phyloP scores from a whole-genome alignment of 2,329 filamentous ascomycete species.

The Ophiocordyceps camponoti-leonardi region DNA sequence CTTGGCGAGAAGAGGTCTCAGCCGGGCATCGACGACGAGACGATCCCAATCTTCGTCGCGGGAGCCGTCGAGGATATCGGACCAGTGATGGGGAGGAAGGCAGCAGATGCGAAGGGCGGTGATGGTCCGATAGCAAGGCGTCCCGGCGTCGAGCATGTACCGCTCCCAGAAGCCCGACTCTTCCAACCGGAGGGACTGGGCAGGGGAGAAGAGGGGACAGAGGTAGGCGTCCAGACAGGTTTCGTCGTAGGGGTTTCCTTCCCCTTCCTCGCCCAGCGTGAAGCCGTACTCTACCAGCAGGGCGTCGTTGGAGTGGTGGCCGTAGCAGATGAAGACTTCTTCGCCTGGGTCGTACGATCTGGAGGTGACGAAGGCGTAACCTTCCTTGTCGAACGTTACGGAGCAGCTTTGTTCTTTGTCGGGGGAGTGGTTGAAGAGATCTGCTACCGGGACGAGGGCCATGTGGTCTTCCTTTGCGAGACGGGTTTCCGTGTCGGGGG shows the following conservation, averaged over 20 bases:
- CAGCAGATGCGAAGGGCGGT: constrained; percentile 28
- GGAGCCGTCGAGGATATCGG: constrained; percentile 24
- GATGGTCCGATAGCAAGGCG: constrained; percentile 37
- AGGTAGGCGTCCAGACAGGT: constrained; percentile 28
- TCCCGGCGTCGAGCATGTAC: constrained; percentile 31
- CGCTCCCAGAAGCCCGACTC: constrained; percentile 29
- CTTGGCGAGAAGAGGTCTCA: constrained; percentile 20
- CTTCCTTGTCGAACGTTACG: constrained; percentile 29
- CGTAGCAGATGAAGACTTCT: constrained; percentile 54
- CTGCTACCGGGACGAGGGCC: constrained; percentile 54
- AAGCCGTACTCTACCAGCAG: constrained; percentile 51
- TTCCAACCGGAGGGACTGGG: constrained; percentile 21
- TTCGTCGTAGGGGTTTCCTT: constrained; percentile 32
- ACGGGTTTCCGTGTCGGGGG: constrained; percentile 22
- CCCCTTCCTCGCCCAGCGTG: constrained; percentile 14
- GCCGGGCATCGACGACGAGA: constrained; percentile 14
- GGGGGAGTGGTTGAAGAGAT: constrained; percentile 47
- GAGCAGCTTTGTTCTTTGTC: constrained; percentile 22
- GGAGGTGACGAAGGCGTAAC: constrained; percentile 37
- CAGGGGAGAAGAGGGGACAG: constrained; percentile 17
- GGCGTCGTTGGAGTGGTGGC: constrained; percentile 52
- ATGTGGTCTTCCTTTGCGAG: constrained; percentile 38
- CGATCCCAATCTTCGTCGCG: constrained; percentile 28
- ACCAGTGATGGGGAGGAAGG: constrained; percentile 22
- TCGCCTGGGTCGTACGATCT: constrained; percentile 34